phyloP scores from a whole-genome alignment of 2,329 filamentous ascomycete genomes.

The Colletotrichum endophyticum region DNA sequence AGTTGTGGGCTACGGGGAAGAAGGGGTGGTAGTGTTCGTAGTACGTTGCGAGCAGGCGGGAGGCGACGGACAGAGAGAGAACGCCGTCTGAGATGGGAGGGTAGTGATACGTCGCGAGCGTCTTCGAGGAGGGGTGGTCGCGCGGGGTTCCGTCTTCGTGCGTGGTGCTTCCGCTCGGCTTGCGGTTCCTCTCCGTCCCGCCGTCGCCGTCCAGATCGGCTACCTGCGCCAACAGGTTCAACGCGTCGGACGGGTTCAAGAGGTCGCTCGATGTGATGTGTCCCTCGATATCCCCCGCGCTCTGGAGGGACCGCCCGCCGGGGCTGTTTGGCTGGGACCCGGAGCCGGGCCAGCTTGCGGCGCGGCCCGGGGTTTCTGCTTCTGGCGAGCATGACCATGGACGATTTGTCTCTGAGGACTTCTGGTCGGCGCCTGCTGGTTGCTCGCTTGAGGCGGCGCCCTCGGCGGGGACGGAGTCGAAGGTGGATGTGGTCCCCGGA shows the following conservation, averaged over 20 bases:
- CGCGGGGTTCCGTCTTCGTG: slow-evolving; percentile 12
- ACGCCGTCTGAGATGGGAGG: slow-evolving; percentile 35
- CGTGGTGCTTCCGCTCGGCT: slow-evolving; percentile 10
- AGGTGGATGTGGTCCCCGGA: background rate
- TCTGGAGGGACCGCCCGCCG: slow-evolving; percentile 17
- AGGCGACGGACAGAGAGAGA: slow-evolving; percentile 27
- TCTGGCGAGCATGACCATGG: slow-evolving; percentile 21
- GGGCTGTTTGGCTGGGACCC: slow-evolving; percentile 18
- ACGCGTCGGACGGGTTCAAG: slow-evolving; percentile 45
- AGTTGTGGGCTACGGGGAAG: slow-evolving; percentile 69
- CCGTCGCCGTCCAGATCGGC: slow-evolving; percentile 38
- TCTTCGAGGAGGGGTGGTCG: background rate
- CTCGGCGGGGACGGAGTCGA: background rate
- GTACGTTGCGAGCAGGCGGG: slow-evolving; percentile 31
- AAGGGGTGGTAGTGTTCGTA: slow-evolving; percentile 72
- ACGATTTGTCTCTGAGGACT: background rate
- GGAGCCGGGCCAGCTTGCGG: slow-evolving; percentile 13
- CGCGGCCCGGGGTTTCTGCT: background rate
- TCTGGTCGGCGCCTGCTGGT: background rate
- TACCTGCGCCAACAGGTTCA: slow-evolving; percentile 44
- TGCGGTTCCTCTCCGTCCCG: background rate
- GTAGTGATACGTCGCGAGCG: slow-evolving; percentile 24
- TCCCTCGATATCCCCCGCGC: slow-evolving; percentile 35
- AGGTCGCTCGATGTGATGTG: slow-evolving; percentile 44
- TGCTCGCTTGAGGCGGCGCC: background rate